A percentile compares a stretch with the other conserved stretches of the same genome.
Conservation (phyloP, 192 early-diverging fungal species). For the Coemansia aciculifera region DNA sequence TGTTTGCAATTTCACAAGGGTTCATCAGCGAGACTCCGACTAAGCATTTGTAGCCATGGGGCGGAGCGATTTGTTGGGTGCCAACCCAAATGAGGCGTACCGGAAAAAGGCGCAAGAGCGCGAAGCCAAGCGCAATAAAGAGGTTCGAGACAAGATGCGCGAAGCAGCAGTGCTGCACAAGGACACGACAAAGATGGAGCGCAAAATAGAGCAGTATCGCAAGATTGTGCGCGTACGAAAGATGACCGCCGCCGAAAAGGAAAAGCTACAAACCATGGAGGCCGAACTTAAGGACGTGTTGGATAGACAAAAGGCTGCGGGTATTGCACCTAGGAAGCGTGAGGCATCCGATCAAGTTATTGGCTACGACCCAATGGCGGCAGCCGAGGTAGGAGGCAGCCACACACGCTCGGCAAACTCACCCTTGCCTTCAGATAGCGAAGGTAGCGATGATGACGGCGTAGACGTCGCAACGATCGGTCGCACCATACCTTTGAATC, state of each 20-base stretch:
- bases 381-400: background rate
- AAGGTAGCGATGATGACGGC: background rate
- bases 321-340: conserved; percentile 18
- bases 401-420: background rate
- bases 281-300: conserved; percentile 34
- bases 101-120: conserved; percentile 41
- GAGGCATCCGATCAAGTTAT: background rate
- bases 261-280: conserved; percentile 32
- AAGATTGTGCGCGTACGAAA: conserved; percentile 24
- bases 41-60: conserved; percentile 22
- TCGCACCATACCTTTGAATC: background rate
- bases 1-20: background rate
- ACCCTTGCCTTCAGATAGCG: conserved; percentile 1
- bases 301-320: conserved; percentile 38
- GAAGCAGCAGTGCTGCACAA: conserved; percentile 33
- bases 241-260: conserved; percentile 40
- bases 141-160: conserved; percentile 43
- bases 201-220: conserved; percentile 43
- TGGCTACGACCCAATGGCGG: conserved; percentile 46
- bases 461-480: background rate
- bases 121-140: conserved; percentile 49
- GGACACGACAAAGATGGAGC: conserved; percentile 44
- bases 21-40: background rate
- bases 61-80: conserved; percentile 28
- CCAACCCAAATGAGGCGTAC: conserved; percentile 30